A percentile compares a stretch with the other conserved stretches of the same genome.
These are phyloP conservation scores for Alternaria sp. DNA, from an alignment of 2,329 filamentous ascomycete species.

Conservation along the genomic window DNA sequence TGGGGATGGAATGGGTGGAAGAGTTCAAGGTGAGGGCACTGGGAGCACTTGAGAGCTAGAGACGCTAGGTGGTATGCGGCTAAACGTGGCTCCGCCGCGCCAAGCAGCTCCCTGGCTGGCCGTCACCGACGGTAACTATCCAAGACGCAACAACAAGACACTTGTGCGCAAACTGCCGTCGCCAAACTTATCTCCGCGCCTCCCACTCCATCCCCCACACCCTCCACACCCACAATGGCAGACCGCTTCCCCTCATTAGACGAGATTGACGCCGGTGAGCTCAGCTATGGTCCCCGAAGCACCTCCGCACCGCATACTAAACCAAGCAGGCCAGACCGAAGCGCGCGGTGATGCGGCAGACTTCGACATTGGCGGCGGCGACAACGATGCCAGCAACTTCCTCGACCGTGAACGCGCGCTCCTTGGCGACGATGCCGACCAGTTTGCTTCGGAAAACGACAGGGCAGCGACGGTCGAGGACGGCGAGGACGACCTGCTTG, in stretches of 20 bases:
- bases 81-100: constrained; percentile 29
- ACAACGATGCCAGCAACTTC: constrained; percentile 78
- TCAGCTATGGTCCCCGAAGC: constrained; percentile 28
- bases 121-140: constrained; percentile 18
- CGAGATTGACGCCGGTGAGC: constrained; percentile 59
- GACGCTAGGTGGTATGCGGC: constrained; percentile 30
- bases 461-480: constrained; percentile 67
- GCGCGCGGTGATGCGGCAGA: constrained; percentile 57
- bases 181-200: constrained; percentile 7
- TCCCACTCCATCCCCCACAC: background rate
- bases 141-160: constrained; percentile 18
- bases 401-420: constrained; percentile 87
- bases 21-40: constrained; percentile 15
- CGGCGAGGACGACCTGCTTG: constrained; percentile 74
- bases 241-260: constrained; percentile 61
- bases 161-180: constrained; percentile 29
- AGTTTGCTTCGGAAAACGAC: constrained; percentile 82
- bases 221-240: constrained; percentile 49
- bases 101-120: constrained; percentile 24
- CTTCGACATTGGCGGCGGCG: constrained; percentile 59
- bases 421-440: constrained; percentile 90
- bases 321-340: constrained; percentile 69
- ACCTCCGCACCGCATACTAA: constrained; percentile 33
- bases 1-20: constrained; percentile 19
- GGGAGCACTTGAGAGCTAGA: constrained; percentile 15